Base-by-base conservation (phyloP, 73 alveolate genomes). In the Strombidium stylifer region DNA sequence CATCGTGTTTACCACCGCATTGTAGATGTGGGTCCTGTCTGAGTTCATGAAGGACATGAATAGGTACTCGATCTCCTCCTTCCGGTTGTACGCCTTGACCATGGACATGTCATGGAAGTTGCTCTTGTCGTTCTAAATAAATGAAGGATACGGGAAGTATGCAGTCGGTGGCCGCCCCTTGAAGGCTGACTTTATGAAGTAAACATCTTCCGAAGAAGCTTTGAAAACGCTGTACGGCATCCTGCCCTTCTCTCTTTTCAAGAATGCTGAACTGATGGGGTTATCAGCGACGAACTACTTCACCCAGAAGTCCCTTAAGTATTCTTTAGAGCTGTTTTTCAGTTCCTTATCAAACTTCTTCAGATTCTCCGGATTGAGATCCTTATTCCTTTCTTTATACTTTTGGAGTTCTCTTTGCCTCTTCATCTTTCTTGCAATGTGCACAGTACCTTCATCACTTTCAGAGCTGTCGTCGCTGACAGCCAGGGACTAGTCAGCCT, bases 111-210 rank as follows among this genome's bases (percentile, higher is more conserved):
- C 10, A 6, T 10, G 26, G 26, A 46, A 21, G 62, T 24, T 12
- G 19, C 61, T 39, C 75, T 39, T 12, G 20, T 3, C 19, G 16
- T 15, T 28, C 47, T 46, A 42, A 65, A 48, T n/a, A 24, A 45
- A 62, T 56, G 26, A 30, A 25, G 89, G 89, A 27, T 77, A 77
- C 23, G 67, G 77, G 45, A 77, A 77, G 46, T 47, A 55, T 6
- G 75, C 89, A 20, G 83, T 68, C 7, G 89, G 74, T 4, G 82
- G 83, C 31, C 84, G 42, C 23, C 60, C 47, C 20, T 55, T 53
- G 48, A 49, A 77, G 11, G 69, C 41, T 8, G 76, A 34, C 42
- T 54, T 68, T 14, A 47, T 5, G 15, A 74, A 59, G 28, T 23
- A 47, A 10, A 74, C 62, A 5, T 35, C 39, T 35, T 48, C 69